Conservation (phyloP, 176 grass and related monocot species). For the Hordeum marinum region DNA sequence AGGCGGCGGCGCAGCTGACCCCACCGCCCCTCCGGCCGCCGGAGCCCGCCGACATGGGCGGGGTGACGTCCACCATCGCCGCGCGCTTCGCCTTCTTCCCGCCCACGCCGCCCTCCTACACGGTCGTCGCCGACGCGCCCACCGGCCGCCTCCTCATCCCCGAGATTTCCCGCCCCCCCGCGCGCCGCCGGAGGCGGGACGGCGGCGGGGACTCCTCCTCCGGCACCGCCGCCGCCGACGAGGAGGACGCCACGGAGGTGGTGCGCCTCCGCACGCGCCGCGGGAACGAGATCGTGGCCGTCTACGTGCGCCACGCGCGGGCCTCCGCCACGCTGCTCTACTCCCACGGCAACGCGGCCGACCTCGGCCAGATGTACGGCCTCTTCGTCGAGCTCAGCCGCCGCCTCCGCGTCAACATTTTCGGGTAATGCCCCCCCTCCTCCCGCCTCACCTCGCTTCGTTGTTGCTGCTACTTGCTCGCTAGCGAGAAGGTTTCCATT, state of each 20-base stretch:
- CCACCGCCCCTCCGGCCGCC: not conserved
- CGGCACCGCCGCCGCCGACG: not conserved
- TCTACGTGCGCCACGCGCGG: conserved; percentile 52
- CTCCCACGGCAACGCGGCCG: conserved; percentile 69
- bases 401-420: conserved; percentile 56
- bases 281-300: conserved; percentile 62
- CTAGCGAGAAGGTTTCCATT: not conserved
- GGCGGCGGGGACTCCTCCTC: conserved; percentile 25
- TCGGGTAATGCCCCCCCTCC: conserved; percentile 29
- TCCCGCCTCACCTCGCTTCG: not conserved
- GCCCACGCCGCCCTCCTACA: conserved; percentile 85
- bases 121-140: conserved; percentile 46
- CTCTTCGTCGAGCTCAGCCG: conserved; percentile 70
- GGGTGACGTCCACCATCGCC: conserved; percentile 82
- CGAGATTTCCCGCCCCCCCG: conserved; percentile 44
- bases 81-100: conserved; percentile 95
- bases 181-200: conserved; percentile 38
- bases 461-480: not conserved
- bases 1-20: conserved; percentile 33
- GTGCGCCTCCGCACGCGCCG: conserved; percentile 57
- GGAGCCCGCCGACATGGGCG: conserved; percentile 50
- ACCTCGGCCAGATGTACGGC: conserved; percentile 66
- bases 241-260: conserved; percentile 43
- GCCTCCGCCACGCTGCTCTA: conserved; percentile 63
- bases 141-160: conserved; percentile 67